Percentiles rank a stretch among this genome's conserved stretches.
Conservation (phyloP, 495 filamentous ascomycete species). For the Neurospora pannonica region DNA sequence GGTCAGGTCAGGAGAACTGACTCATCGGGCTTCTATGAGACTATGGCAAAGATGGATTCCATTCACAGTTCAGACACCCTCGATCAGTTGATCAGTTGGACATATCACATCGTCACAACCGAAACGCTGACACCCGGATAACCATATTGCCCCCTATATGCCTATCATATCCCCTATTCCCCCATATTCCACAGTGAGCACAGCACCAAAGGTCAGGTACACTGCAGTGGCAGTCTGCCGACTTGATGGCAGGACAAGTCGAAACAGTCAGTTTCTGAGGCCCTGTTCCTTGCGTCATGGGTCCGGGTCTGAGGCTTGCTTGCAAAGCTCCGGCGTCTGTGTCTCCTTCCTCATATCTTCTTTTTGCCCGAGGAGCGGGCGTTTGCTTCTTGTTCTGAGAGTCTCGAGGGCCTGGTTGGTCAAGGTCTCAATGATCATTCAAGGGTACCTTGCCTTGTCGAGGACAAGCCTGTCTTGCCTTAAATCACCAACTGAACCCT, state of each 20-base stretch:
- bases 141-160: background rate
- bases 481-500: background rate
- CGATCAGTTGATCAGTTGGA: background rate
- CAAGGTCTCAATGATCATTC: background rate
- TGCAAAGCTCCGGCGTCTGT: background rate
- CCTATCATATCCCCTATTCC: background rate
- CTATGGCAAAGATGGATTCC: background rate
- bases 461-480: background rate
- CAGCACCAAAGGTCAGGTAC: background rate
- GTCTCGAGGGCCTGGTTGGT: background rate
- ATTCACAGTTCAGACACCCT: background rate
- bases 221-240: background rate
- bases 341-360: background rate
- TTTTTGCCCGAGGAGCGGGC: background rate
- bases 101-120: background rate
- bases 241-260: background rate
- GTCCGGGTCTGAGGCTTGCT: background rate
- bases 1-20: background rate
- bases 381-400: background rate
- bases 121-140: background rate
- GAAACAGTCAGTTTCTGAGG: background rate
- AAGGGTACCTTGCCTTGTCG: background rate
- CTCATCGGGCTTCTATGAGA: background rate
- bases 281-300: background rate
- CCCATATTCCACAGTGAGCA: background rate